phyloP scores from a whole-genome alignment of 2,329 filamentous ascomycete genomes.

The Metarhizium brunneum region DNA sequence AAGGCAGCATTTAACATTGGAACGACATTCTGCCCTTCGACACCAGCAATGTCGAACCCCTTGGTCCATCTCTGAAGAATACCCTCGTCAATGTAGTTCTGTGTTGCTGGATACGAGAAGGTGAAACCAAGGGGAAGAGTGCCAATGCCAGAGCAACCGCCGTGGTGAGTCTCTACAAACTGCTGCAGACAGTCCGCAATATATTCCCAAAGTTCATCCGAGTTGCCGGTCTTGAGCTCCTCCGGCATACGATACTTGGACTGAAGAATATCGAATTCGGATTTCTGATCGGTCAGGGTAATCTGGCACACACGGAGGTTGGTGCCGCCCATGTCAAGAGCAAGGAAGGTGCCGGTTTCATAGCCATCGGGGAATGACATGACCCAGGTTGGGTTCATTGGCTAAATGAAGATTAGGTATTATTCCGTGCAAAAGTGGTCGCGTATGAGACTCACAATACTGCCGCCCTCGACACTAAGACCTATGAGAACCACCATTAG shows the following conservation, averaged over 20 bases:
- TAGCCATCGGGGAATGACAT: constrained; percentile 80
- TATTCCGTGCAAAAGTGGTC: background rate
- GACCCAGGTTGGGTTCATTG: constrained; percentile 97
- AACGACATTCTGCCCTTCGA: constrained; percentile 85
- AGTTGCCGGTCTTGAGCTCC: constrained; percentile 76
- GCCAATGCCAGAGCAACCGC: constrained; percentile 49
- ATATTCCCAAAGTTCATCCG: constrained; percentile 89
- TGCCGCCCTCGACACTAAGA: constrained; percentile 77
- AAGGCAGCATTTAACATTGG: constrained; percentile 78
- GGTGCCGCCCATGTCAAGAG: constrained; percentile 92
- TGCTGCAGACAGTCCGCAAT: constrained; percentile 87
- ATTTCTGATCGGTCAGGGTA: constrained; percentile 75
- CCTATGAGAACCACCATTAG: constrained; percentile 36
- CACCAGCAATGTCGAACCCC: constrained; percentile 87
- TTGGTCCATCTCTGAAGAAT: constrained; percentile 95
- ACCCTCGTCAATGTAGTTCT: constrained; percentile 88
- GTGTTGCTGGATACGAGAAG: constrained; percentile 90
- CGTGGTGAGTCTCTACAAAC: constrained; percentile 81
- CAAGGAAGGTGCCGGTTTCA: constrained; percentile 80
- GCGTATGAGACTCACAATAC: constrained; percentile 59
- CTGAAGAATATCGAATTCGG: constrained; percentile 89
- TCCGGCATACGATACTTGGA: constrained; percentile 94
- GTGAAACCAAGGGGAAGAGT: constrained; percentile 82
- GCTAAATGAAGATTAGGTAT: constrained; percentile 39
- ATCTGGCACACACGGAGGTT: constrained; percentile 94